Evolutionary conservation across 2,329 filamentous ascomycete genomes (phyloP), one percentile per base, ranked within the genome.

Genomic region (Aspergillus sojae): DNA sequence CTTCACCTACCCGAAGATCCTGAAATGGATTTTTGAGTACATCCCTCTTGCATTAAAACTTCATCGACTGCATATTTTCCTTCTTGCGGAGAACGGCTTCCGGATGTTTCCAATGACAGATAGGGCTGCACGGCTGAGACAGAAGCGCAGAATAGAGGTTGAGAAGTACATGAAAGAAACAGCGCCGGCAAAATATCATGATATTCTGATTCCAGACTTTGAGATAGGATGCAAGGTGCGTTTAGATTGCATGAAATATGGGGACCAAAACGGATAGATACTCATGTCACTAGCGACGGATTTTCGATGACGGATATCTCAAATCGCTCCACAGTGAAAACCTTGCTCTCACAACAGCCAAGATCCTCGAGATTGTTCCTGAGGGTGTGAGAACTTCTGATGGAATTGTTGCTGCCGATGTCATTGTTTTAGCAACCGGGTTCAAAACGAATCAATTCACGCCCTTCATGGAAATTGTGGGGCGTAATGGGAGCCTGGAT

Each of bases 301-400:
- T 36, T 36, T 36, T 36, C 34, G 34, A 36, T 36, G 34, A 36
- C 12, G 34, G 34, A 16, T 36, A 36, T 36, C 34, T 36, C 34
- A 36, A 36, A 36, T 36, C 34, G 14, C 34, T 36, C 1, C 34
- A 36, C 12, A 36, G 12, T 36, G 34, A 36, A 36, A 36, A 36
- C 34, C 34, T 87, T 14, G 77, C 82, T 28, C 74, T 88, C 34
- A 85, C 84, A 0, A 81, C 84, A 3, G 79, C 83, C 19, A 78
- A 80, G 2, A 74, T 84, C 2, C 74, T 76, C 2, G 78, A 82
- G 30, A 79, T 89, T 16, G 77, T 79, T 3, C 75, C 83, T 26
- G 73, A 75, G 21, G 80, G 81, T 5, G 52, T 74, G 19, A 23
- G 67, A n/a, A 70, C 67, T 1, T 53, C 53, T 14, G 60, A 70